These are phyloP conservation scores for Raffaelea arxii DNA, from an alignment of 2,329 filamentous ascomycete genomes.

Conservation along the genomic window DNA sequence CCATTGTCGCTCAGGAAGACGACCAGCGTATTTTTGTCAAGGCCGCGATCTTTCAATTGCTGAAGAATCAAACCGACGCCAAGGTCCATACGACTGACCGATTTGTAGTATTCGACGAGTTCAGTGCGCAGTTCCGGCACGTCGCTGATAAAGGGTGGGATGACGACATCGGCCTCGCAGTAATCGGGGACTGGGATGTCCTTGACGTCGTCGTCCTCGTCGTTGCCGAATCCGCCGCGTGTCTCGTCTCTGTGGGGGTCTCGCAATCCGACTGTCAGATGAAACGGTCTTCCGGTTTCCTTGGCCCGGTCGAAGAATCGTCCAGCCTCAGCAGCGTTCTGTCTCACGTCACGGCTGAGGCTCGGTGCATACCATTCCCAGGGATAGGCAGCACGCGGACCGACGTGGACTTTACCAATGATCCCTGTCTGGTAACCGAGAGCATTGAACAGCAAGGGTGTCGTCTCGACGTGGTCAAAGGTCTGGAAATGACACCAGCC, in stretches of 20 bases:
- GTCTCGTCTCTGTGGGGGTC: constrained; percentile 35
- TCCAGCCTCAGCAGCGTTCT: constrained; percentile 26
- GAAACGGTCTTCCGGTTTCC: constrained; percentile 24
- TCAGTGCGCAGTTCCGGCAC: constrained; percentile 29
- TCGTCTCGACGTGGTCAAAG: constrained; percentile 31
- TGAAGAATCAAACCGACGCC: constrained; percentile 30
- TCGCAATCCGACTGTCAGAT: constrained; percentile 33
- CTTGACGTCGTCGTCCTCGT: constrained; percentile 17
- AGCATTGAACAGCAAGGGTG: constrained; percentile 26
- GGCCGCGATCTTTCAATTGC: constrained; percentile 20
- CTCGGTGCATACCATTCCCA: constrained; percentile 32
- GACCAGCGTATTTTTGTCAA: constrained; percentile 28
- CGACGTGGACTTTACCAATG: constrained; percentile 38
- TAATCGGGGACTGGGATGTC: constrained; percentile 11
- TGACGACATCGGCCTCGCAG: constrained; percentile 22
- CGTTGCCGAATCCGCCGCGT: constrained; percentile 33
- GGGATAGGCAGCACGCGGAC: constrained; percentile 27
- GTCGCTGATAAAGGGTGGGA: constrained; percentile 31
- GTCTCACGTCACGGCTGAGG: constrained; percentile 30
- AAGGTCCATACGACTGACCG: constrained; percentile 30
- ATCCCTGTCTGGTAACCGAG: constrained; percentile 35
- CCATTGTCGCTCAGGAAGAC: constrained; percentile 40
- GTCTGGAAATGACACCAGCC: constrained; percentile 32
- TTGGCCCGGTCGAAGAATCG: constrained; percentile 27
- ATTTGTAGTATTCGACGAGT: constrained; percentile 30